These are phyloP conservation scores for Macrophomina tecta DNA, from an alignment of 2,329 filamentous ascomycete genomes.

Conservation along the genomic window DNA sequence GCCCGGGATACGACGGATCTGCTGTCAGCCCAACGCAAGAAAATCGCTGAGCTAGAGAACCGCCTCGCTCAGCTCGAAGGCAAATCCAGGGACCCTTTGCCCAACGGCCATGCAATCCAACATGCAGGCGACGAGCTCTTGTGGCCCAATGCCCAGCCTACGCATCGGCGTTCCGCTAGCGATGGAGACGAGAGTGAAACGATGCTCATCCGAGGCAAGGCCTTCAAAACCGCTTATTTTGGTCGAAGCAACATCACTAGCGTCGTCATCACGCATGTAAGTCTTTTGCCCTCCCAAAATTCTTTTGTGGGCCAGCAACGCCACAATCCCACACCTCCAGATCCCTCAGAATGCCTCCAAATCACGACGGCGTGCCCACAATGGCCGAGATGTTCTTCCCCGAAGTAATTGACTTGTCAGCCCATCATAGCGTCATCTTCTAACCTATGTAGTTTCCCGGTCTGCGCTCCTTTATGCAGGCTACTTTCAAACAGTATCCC, in stretches of 20 bases:
- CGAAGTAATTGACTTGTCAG: not conserved
- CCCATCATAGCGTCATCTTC: not conserved
- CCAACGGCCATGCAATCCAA: conserved; percentile 28
- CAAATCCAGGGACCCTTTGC: conserved; percentile 35
- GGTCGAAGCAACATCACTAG: conserved; percentile 50
- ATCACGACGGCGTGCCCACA: not conserved
- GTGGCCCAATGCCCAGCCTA: conserved; percentile 30
- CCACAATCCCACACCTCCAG: not conserved
- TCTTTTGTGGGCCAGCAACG: not conserved
- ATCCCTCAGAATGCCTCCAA: conserved; percentile 14
- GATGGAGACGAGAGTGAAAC: conserved; percentile 38
- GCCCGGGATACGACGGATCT: conserved; percentile 30
- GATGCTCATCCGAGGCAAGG: conserved; percentile 51
- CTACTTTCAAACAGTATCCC: conserved; percentile 35
- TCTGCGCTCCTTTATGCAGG: conserved; percentile 34
- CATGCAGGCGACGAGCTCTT: conserved; percentile 27
- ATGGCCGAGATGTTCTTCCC: not conserved
- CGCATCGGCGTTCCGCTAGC: not conserved
- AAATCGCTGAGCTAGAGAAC: conserved; percentile 39
- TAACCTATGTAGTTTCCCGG: conserved; percentile 42
- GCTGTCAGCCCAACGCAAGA: conserved; percentile 34
- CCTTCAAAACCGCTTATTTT: conserved; percentile 54
- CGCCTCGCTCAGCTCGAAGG: conserved; percentile 41
- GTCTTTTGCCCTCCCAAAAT: not conserved
- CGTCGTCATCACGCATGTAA: conserved; percentile 41